A percentile compares a stretch with the other conserved stretches of the same genome.
These are phyloP conservation scores for Diaporthe batatas DNA, from an alignment of 2,329 filamentous ascomycete species.

Conservation along the genomic window DNA sequence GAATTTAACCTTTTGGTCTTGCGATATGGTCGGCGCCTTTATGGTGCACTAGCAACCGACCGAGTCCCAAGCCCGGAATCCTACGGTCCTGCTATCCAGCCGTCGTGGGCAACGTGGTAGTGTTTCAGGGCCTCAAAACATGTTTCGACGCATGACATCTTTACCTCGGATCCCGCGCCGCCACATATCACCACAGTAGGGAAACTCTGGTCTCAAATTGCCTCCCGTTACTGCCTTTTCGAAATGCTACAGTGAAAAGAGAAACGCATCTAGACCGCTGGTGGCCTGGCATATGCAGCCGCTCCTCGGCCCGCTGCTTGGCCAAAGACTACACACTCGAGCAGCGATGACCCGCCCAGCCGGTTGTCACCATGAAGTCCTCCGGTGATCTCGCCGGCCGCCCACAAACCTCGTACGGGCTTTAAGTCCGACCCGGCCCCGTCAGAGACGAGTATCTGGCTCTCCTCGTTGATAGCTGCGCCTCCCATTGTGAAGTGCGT, in stretches of 20 bases:
- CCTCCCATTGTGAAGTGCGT: constrained; percentile 78
- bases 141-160: constrained; percentile 23
- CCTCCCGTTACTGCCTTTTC: not conserved
- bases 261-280: not conserved
- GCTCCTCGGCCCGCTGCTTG: constrained; percentile 67
- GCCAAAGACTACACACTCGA: constrained; percentile 90
- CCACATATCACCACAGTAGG: not conserved
- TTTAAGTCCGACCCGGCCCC: constrained; percentile 51
- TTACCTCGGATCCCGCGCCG: not conserved
- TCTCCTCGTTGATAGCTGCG: constrained; percentile 66
- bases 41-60: not conserved
- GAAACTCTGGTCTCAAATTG: not conserved
- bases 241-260: not conserved
- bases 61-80: not conserved
- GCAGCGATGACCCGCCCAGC: constrained; percentile 95
- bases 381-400: constrained; percentile 74
- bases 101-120: constrained; percentile 3
- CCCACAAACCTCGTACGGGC: constrained; percentile 70
- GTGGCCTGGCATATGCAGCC: constrained; percentile 45
- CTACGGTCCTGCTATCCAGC: not conserved
- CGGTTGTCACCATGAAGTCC: constrained; percentile 91
- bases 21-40: not conserved
- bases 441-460: constrained; percentile 61
- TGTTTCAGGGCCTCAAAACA: constrained; percentile 32
- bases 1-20: not conserved